Conservation (phyloP, 1,284 basidiomycete species). For the Puccinia novopanici region DNA sequence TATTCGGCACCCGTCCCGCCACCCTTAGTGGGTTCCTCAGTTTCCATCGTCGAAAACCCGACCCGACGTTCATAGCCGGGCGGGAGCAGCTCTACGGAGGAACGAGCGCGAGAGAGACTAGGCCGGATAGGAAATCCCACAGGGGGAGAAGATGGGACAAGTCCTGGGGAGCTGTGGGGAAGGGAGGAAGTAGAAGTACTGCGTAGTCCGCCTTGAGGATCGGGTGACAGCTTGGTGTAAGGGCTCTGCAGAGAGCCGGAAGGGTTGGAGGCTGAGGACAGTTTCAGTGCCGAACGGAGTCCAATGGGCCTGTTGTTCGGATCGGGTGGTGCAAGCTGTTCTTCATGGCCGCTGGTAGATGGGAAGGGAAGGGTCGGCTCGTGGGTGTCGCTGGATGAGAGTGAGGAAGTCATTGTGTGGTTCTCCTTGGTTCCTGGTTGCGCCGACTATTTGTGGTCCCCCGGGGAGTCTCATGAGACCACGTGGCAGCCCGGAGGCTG, state of each 20-base stretch:
- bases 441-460: too few relatives aligned
- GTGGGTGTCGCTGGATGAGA: conserved; percentile 13
- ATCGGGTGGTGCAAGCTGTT: neutral
- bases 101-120: conserved; percentile 31
- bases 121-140: neutral
- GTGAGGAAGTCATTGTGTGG: conserved; percentile 12
- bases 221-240: neutral
- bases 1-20: conserved; percentile 48
- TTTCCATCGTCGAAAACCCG: conserved; percentile 48
- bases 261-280: neutral
- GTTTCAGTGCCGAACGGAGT: conserved; percentile 36
- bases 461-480: too few relatives aligned
- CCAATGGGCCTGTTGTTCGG: neutral
- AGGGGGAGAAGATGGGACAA: neutral
- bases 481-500: too few relatives aligned
- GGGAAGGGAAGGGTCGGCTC: neutral
- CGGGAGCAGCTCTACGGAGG: conserved; percentile 33
- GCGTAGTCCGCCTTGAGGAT: neutral
- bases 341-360: conserved; percentile 6
- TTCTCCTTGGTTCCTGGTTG: neutral
- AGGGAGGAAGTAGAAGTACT: neutral
- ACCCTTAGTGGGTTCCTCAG: conserved; percentile 44
- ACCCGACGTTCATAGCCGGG: conserved; percentile 50
- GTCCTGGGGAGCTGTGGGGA: neutral
- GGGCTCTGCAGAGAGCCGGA: conserved; percentile 14